Conservation (phyloP, 2,329 filamentous ascomycete species). For the Rhynchosporium secalis region DNA sequence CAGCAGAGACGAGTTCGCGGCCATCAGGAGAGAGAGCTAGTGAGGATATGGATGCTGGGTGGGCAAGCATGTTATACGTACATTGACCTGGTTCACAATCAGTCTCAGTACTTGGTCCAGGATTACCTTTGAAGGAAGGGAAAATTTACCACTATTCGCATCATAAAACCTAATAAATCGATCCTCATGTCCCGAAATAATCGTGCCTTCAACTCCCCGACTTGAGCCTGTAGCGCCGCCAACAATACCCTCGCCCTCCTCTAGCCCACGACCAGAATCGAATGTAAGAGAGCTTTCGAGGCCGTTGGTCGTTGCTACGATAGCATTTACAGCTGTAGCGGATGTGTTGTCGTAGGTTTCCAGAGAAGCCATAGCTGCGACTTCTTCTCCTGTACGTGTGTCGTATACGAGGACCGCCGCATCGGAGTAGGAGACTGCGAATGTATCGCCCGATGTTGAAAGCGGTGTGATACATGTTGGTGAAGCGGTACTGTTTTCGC, state of each 20-base stretch:
- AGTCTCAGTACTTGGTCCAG: constrained; percentile 9
- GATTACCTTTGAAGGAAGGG: neutral
- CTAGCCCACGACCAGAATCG: constrained; percentile 62
- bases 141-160: constrained; percentile 88
- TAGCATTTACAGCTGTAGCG: constrained; percentile 82
- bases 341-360: constrained; percentile 91
- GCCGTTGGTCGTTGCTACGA: constrained; percentile 82
- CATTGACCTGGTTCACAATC: constrained; percentile 74
- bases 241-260: constrained; percentile 72
- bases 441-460: constrained; percentile 78
- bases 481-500: constrained; percentile 67
- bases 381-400: constrained; percentile 80
- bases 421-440: constrained; percentile 91
- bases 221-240: constrained; percentile 78
- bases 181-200: constrained; percentile 97
- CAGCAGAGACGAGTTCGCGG: constrained; percentile 89
- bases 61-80: constrained; percentile 97
- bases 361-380: constrained; percentile 87
- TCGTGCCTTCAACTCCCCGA: constrained; percentile 84
- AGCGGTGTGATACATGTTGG: constrained; percentile 93
- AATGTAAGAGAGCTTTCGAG: constrained; percentile 64
- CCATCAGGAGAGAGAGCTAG: constrained; percentile 91
- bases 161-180: constrained; percentile 96
- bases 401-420: constrained; percentile 90
- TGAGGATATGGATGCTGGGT: constrained; percentile 88